These are phyloP conservation scores for Aspergillus alliaceus DNA, from an alignment of 2,329 filamentous ascomycete species.

Conservation along the genomic window DNA sequence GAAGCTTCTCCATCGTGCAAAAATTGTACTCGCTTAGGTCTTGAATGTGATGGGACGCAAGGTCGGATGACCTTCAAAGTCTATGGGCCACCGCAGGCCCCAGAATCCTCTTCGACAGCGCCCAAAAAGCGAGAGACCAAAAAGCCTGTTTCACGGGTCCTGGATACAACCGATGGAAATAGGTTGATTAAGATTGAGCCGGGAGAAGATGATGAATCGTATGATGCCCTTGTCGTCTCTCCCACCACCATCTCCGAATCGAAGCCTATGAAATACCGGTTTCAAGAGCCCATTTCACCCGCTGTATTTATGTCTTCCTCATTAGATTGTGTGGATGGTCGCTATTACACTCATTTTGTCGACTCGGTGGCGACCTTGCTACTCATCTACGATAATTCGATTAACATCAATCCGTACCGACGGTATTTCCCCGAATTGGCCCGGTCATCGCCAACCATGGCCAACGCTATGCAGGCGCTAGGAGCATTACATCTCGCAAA, in stretches of 20 bases:
- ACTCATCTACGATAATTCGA: conserved; percentile 37
- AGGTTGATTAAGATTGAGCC: conserved; percentile 7
- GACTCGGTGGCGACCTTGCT: conserved; percentile 35
- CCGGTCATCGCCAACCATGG: conserved; percentile 34
- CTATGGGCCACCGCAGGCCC: conserved; percentile 31
- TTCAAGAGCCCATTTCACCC: conserved; percentile 26
- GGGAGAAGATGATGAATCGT: conserved; percentile 11
- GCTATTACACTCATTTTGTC: conserved; percentile 39
- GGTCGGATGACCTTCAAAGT: conserved; percentile 40
- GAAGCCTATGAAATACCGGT: conserved; percentile 22
- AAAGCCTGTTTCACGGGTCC: conserved; percentile 12
- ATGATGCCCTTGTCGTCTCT: conserved; percentile 27
- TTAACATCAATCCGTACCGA: conserved; percentile 39
- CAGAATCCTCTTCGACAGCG: conserved; percentile 12
- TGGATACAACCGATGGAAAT: not conserved
- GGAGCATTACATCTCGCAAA: conserved; percentile 44
- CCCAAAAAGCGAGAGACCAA: conserved; percentile 22
- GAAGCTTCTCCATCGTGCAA: conserved; percentile 38
- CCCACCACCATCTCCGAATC: conserved; percentile 22
- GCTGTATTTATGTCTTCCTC: conserved; percentile 19
- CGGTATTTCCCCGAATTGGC: conserved; percentile 34
- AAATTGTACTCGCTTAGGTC: conserved; percentile 37
- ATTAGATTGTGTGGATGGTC: conserved; percentile 26
- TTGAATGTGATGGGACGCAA: conserved; percentile 35
- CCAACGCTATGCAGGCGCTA: conserved; percentile 40